These are phyloP conservation scores for Paraurostyla sp. DNA, from an alignment of 73 alveolate genomes.

Conservation along the genomic window DNA sequence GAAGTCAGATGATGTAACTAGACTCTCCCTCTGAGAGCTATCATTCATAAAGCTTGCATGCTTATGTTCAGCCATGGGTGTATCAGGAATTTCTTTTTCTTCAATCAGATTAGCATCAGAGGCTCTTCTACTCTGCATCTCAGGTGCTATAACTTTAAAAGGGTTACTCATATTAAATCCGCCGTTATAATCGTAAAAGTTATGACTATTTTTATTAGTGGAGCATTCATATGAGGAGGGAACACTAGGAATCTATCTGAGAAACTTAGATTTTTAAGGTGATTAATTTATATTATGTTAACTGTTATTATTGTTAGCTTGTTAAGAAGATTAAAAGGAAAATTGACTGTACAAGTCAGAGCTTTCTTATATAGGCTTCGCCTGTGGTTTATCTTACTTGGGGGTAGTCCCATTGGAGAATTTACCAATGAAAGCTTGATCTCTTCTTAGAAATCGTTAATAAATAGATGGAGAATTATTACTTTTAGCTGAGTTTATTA, in stretches of 20 bases:
- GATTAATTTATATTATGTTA: neutral
- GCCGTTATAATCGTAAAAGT: neutral
- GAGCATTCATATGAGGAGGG: constrained; percentile 40
- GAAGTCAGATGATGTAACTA: neutral
- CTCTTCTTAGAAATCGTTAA: constrained; percentile 7
- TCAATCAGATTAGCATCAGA: constrained; percentile 12
- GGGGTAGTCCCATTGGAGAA: constrained; percentile 50
- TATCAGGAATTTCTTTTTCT: constrained; percentile 46
- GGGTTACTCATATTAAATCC: constrained; percentile 43
- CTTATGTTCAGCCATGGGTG: constrained; percentile 61
- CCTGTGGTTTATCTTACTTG: constrained; percentile 35
- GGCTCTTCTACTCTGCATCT: neutral
- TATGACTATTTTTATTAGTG: neutral
- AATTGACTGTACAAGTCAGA: neutral
- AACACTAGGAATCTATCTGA: constrained; percentile 21
- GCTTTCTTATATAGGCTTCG: neutral
- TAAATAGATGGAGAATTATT: constrained; percentile 11
- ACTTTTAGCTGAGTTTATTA: neutral
- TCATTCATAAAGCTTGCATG: neutral
- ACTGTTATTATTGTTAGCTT: neutral
- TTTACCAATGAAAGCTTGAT: constrained; percentile 35
- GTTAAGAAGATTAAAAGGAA: neutral
- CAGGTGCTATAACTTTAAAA: neutral
- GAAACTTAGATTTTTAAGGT: neutral
- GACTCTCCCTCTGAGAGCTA: neutral